Evolutionary conservation across 1,284 basidiomycete genomes (phyloP).

Genomic region (Ustilago xerochloae): DNA sequence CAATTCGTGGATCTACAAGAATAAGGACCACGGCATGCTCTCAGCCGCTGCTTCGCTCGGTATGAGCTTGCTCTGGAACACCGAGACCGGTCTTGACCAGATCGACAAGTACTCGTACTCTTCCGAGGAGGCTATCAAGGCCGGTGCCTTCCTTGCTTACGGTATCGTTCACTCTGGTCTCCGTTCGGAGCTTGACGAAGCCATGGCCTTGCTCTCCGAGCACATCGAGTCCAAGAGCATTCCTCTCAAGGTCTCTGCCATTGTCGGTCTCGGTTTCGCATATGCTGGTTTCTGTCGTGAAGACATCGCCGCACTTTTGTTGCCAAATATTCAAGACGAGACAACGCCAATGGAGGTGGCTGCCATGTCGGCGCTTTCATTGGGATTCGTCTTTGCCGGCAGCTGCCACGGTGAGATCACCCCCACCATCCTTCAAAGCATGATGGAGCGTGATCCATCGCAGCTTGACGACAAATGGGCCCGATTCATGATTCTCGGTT

Average conservation of each 20-base stretch:
- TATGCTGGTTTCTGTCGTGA: conserved; percentile 92
- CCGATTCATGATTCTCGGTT: conserved; percentile 86
- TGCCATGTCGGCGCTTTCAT: conserved; percentile 83
- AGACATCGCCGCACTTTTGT: conserved; percentile 74
- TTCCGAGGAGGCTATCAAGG: conserved; percentile 94
- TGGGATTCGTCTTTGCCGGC: conserved; percentile 96
- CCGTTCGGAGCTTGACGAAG: conserved; percentile 91
- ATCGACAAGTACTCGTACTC: conserved; percentile 99
- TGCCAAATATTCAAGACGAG: conserved; percentile 65
- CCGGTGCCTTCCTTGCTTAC: conserved; percentile 93
- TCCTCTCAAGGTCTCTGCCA: conserved; percentile 85
- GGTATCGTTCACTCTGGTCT: conserved; percentile 91
- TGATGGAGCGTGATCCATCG: conserved; percentile 75
- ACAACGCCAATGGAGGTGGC: conserved; percentile 84
- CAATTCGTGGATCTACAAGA: conserved; percentile 99
- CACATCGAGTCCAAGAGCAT: conserved; percentile 89
- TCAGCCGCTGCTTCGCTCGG: conserved; percentile 94
- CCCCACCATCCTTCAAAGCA: conserved; percentile 86
- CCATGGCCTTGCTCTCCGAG: conserved; percentile 88
- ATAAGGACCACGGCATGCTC: conserved; percentile 99
- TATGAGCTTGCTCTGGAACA: conserved; percentile 94
- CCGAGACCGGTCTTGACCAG: conserved; percentile 90
- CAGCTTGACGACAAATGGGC: conserved; percentile 79
- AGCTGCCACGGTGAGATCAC: conserved; percentile 94
- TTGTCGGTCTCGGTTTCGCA: conserved; percentile 80